These are phyloP conservation scores for Echium plantagineum DNA, from an alignment of 257 asterid species.

Conservation along the genomic window DNA sequence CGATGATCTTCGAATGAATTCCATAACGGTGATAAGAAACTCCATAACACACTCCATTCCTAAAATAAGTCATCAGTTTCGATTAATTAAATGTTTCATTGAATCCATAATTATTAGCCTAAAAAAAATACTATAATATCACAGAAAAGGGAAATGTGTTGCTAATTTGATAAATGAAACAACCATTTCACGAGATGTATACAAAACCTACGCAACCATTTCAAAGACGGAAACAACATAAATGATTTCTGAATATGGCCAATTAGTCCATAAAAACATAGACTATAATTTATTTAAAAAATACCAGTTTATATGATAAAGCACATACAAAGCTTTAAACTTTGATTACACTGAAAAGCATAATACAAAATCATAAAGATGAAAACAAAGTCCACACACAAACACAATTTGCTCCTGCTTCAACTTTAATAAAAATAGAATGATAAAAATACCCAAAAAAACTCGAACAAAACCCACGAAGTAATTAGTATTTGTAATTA, in stretches of 20 bases:
- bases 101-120: no score
- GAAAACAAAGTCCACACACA: constrained; percentile 15
- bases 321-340: neutral
- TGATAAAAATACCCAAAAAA: constrained; percentile 47
- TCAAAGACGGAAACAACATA: neutral
- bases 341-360: neutral
- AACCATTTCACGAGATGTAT: constrained; percentile 19
- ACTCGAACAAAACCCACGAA: neutral
- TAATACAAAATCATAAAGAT: no score
- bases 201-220: neutral
- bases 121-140: no score
- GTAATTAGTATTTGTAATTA: no score
- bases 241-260: neutral
- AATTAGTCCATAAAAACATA: neutral
- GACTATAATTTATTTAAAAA: neutral
- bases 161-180: constrained; percentile 49
- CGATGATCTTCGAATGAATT: no score
- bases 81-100: no score
- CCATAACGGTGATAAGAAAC: no score
- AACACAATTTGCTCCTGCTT: constrained; percentile 56
- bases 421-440: no score
- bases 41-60: no score
- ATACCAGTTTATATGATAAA: neutral
- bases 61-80: no score
- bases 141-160: no score